These are phyloP conservation scores for Trebouxiophyceae sp. DNA, from an alignment of 163 green algal species.

Conservation along the genomic window DNA sequence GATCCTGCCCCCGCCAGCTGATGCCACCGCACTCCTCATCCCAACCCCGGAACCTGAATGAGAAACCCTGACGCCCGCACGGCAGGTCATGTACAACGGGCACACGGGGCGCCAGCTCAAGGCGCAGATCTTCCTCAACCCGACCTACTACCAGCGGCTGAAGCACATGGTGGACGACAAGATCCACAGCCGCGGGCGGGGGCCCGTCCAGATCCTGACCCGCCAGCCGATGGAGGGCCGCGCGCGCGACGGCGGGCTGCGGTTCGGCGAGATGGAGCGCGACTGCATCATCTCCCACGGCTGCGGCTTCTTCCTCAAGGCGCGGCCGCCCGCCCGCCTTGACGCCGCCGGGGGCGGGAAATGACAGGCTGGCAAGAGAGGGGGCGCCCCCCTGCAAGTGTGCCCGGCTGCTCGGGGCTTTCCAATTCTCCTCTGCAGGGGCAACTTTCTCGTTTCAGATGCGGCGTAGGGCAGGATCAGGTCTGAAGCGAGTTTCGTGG, in stretches of 20 bases:
- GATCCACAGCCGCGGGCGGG: slow-evolving; percentile 73
- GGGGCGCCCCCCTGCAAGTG: too few species aligned
- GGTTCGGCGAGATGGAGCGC: slow-evolving; percentile 99
- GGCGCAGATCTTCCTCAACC: slow-evolving; percentile 95
- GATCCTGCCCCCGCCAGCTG: too few species aligned
- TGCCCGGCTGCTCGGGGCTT: too few species aligned
- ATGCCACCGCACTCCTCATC: slow-evolving; percentile 92
- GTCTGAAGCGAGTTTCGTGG: too few species aligned
- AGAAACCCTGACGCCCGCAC: slow-evolving; percentile 88
- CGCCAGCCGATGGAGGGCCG: slow-evolving; percentile 93
- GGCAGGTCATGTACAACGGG: slow-evolving; percentile 95
- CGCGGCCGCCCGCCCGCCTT: background rate
- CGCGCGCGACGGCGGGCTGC: slow-evolving; percentile 84
- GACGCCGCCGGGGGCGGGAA: too few species aligned
- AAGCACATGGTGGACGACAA: slow-evolving; percentile 99
- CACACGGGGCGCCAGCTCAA: slow-evolving; percentile 74
- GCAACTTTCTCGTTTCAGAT: too few species aligned
- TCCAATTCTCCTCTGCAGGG: too few species aligned
- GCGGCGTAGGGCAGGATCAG: too few species aligned
- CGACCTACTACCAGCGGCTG: slow-evolving; percentile 99
- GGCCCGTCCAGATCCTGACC: slow-evolving; percentile 90
- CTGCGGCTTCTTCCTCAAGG: slow-evolving; percentile 90
- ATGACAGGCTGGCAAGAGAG: too few species aligned
- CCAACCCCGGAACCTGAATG: slow-evolving; percentile 56
- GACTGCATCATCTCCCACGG: slow-evolving; percentile 99